A percentile compares a stretch with the other conserved stretches of the same genome.
These are phyloP conservation scores for Epichloe hybrida DNA, from an alignment of 2,329 filamentous ascomycete species.

Conservation along the genomic window DNA sequence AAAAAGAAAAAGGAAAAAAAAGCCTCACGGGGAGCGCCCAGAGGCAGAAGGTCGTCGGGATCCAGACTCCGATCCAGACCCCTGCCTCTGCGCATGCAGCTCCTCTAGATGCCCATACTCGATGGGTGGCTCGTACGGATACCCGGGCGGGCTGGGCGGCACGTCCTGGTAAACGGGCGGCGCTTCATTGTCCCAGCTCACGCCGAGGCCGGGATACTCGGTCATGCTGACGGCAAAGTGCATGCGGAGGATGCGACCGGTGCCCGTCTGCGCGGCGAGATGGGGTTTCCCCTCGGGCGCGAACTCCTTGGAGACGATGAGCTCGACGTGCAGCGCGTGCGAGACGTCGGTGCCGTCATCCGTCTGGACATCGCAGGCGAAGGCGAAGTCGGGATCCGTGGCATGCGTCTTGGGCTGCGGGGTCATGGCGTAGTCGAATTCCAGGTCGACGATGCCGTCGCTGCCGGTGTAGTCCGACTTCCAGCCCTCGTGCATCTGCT, in stretches of 20 bases:
- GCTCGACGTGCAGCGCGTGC: slow-evolving; percentile 79
- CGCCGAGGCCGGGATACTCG: slow-evolving; percentile 71
- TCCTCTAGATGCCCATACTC: slow-evolving; percentile 27
- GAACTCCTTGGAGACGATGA: slow-evolving; percentile 90
- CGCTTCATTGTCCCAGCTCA: slow-evolving; percentile 94
- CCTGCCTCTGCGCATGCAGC: slow-evolving; percentile 14
- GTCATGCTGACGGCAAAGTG: slow-evolving; percentile 77
- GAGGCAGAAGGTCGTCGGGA: slow-evolving; percentile 2
- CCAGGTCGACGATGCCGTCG: slow-evolving; percentile 46
- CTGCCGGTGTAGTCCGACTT: slow-evolving; percentile 51
- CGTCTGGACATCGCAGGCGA: slow-evolving; percentile 66
- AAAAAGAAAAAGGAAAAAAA: neutral
- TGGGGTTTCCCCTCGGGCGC: slow-evolving; percentile 53
- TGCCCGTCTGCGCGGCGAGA: slow-evolving; percentile 72
- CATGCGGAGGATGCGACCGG: slow-evolving; percentile 82
- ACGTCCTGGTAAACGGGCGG: slow-evolving; percentile 92
- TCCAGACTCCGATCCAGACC: neutral
- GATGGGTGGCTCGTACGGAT: slow-evolving; percentile 28
- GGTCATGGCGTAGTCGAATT: slow-evolving; percentile 37
- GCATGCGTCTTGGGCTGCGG: slow-evolving; percentile 28
- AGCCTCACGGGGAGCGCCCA: neutral
- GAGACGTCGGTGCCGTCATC: slow-evolving; percentile 63
- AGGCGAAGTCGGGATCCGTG: slow-evolving; percentile 46
- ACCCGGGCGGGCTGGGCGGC: slow-evolving; percentile 68
- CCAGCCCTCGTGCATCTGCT: slow-evolving; percentile 78